A percentile compares a stretch with the other conserved stretches of the same genome.
Conservation (phyloP, 139 green algal species). For the Chlorella sp. region DNA sequence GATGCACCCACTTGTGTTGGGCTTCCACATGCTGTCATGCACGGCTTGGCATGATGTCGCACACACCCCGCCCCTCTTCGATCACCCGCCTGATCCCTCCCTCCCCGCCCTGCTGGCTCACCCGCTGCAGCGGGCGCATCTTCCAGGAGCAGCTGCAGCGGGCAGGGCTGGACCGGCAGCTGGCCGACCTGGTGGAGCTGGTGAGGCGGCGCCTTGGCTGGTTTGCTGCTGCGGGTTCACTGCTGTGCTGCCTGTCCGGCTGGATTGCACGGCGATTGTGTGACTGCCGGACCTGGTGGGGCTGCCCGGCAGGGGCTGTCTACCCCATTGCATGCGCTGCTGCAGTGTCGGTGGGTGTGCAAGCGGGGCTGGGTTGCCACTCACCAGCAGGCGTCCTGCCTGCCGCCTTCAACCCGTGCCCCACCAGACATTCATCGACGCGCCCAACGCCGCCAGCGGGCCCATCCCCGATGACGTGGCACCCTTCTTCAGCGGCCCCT, state of each 20-base stretch:
- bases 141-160: slow-evolving; percentile 55
- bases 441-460: slow-evolving; percentile 55
- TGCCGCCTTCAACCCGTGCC: neutral
- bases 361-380: neutral
- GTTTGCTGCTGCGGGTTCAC: neutral
- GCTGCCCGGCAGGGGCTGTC: no score
- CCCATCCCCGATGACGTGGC: slow-evolving; percentile 58
- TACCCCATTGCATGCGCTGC: no score
- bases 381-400: no score
- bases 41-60: no score
- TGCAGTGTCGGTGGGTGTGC: neutral
- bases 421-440: slow-evolving; percentile 50
- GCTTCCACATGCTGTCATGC: no score
- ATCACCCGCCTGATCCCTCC: neutral
- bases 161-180: slow-evolving; percentile 44
- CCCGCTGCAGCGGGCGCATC: slow-evolving; percentile 10
- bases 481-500: slow-evolving; percentile 47
- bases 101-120: neutral
- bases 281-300: no score
- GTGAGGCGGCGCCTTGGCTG: slow-evolving; percentile 11
- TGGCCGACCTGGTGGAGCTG: slow-evolving; percentile 58
- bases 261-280: no score
- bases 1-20: no score
- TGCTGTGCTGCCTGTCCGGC: no score
- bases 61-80: neutral